Evolutionary conservation across 805 yeast genomes (phyloP), one percentile per base, ranked within the genome.

Genomic region (Starmerella powellii): DNA sequence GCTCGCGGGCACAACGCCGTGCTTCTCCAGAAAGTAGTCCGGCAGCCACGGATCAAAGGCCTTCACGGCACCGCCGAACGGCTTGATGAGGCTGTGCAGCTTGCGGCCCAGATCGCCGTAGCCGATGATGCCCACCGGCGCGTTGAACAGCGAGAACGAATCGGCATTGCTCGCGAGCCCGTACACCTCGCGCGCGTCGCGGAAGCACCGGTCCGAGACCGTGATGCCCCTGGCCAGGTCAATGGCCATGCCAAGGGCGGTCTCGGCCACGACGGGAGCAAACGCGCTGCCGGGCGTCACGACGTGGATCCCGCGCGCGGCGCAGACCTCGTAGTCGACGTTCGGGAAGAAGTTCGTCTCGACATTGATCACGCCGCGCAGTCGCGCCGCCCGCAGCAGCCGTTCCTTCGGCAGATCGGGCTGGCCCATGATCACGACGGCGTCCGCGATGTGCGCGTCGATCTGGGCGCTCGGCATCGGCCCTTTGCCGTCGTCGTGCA

Each of bases 221-320:
- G 38, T 33, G 19, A 39, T 39, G 10, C 38, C 42, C 11, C 42
- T 13, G 15, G 34, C 31, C 18, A 39, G 33, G 35, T 39, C 42
- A 18, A 39, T 39, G 3, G 42, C 42, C 42, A 39, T 39, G n/a
- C 37, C 42, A 3, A 39, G 38, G n/a, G 42, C 23, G n/a, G 19
- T 24, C 15, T 39, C 42, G 27, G 42, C 42, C 6, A 39, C 42
- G 3, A 39, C 42, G 5, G 42, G 38, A 16, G 42, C 42, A 15
- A 39, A 39, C 5, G 42, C 42, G 24, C 42, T 39, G 16, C 42
- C 42, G 8, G 42, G 42, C 2, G 42, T 39, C 11, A 39, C 15
- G 12, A 39, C 42, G 26, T 39, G 42, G n/a, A 39, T 26, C 3
- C 42, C 42, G 19, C 32, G 23, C 10, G 15, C 15, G 8, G 35